Conservation (phyloP, 2,329 filamentous ascomycete genomes). For the Colletotrichum sp. region DNA sequence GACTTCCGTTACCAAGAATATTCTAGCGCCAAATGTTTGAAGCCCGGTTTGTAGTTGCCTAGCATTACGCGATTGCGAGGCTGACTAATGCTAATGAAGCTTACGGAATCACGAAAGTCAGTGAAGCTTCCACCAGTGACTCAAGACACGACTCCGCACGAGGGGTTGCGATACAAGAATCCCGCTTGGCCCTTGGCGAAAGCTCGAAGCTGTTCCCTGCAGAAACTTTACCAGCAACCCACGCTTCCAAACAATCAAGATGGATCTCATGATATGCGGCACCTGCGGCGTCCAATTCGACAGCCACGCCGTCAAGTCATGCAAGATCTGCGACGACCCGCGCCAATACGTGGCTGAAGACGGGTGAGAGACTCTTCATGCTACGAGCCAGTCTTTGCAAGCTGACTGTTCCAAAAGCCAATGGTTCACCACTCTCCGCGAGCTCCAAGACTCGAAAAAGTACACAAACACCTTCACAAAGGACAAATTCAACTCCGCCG, state of each 20-base stretch:
- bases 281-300: slow-evolving; percentile 75
- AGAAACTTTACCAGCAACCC: neutral
- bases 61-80: accelerated
- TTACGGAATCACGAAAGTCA: neutral
- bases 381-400: too few relatives aligned
- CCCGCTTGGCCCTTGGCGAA: neutral
- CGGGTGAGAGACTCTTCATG: too few relatives aligned
- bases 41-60: neutral
- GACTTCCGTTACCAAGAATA: too few relatives aligned
- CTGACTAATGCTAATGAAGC: neutral
- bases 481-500: slow-evolving; percentile 45
- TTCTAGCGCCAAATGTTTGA: neutral
- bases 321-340: slow-evolving; percentile 76
- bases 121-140: neutral
- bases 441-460: slow-evolving; percentile 37
- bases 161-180: neutral
- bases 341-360: slow-evolving; percentile 68
- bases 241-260: neutral
- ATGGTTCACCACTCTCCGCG: slow-evolving; percentile 65
- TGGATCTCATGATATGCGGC: slow-evolving; percentile 60
- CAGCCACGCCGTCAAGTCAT: slow-evolving; percentile 53
- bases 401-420: too few relatives aligned
- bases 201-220: neutral
- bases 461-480: slow-evolving; percentile 61
- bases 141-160: neutral